A percentile compares a stretch with the other conserved stretches of the same genome.
phyloP scores from a whole-genome alignment of 495 filamentous ascomycete species.

The Entonaema liquescens region DNA sequence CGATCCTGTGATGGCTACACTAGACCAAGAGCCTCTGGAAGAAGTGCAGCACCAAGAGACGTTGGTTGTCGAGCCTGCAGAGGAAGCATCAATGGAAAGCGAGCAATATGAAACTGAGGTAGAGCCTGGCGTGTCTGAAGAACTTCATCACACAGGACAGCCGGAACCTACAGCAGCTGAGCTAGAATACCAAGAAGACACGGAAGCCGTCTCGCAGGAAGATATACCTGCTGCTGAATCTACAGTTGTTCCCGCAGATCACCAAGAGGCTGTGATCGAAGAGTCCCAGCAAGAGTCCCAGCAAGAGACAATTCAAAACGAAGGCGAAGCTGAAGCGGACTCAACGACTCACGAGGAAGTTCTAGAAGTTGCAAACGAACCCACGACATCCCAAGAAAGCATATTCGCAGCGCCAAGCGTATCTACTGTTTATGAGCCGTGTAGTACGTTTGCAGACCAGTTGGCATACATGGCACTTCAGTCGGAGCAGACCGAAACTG shows the following conservation, averaged over 20 bases:
- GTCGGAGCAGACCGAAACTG: constrained; percentile 36
- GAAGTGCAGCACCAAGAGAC: background rate
- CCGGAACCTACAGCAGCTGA: background rate
- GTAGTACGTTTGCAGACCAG: constrained; percentile 20
- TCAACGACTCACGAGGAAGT: background rate
- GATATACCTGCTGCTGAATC: background rate
- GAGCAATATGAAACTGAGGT: background rate
- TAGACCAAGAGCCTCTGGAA: background rate
- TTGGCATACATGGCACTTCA: background rate
- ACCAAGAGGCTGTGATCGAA: background rate
- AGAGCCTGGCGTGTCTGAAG: background rate
- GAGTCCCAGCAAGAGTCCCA: background rate
- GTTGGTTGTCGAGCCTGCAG: background rate
- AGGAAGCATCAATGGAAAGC: background rate
- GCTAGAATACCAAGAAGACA: background rate
- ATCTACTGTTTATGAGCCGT: constrained; percentile 41
- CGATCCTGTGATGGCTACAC: background rate
- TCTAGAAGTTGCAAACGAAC: background rate
- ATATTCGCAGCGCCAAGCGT: constrained; percentile 1
- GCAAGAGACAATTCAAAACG: background rate
- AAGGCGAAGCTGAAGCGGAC: background rate
- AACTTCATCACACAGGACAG: background rate
- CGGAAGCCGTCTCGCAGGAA: background rate
- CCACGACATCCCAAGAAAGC: constrained; percentile 8
- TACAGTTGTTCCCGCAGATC: background rate